A percentile compares a stretch with the other conserved stretches of the same genome.
phyloP scores from a whole-genome alignment of 495 filamentous ascomycete species.

The Penicillium paxilli region DNA sequence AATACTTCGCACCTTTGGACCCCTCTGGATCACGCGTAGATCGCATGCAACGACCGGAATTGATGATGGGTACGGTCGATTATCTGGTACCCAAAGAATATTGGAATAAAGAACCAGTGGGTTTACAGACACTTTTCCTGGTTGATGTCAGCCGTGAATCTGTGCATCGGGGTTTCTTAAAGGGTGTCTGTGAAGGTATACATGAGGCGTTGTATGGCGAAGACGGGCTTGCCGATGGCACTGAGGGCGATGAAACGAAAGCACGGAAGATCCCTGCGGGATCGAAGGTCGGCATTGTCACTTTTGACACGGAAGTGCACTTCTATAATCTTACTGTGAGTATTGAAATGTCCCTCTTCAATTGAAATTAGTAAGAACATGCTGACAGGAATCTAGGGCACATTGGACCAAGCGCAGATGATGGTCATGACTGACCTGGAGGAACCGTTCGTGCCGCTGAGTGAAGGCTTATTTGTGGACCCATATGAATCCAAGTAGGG shows the following conservation, averaged over 20 bases:
- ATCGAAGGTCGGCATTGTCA: constrained; percentile 90
- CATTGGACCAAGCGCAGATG: constrained; percentile 91
- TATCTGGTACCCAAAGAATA: constrained; percentile 98
- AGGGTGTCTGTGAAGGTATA: constrained; percentile 89
- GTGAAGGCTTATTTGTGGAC: constrained; percentile 92
- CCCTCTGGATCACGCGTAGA: constrained; percentile 86
- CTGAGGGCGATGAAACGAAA: constrained; percentile 49
- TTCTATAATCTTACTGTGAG: constrained; percentile 89
- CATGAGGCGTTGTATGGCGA: constrained; percentile 77
- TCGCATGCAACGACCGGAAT: constrained; percentile 83
- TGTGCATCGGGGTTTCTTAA: constrained; percentile 83
- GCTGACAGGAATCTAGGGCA: constrained; percentile 52
- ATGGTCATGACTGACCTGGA: constrained; percentile 98
- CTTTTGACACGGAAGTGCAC: constrained; percentile 92
- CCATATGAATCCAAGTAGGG: constrained; percentile 84
- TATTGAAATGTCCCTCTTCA: neutral
- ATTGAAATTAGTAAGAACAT: too few species aligned
- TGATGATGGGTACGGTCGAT: constrained; percentile 89
- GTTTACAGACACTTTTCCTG: constrained; percentile 83
- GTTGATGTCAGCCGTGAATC: constrained; percentile 93
- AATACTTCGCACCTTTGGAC: constrained; percentile 91
- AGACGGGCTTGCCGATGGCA: constrained; percentile 47
- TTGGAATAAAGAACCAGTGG: constrained; percentile 93
- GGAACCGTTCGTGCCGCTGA: constrained; percentile 92
- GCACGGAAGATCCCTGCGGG: constrained; percentile 68